A percentile compares a stretch with the other conserved stretches of the same genome.
Evolutionary conservation across 495 filamentous ascomycete species (phyloP).

Genomic region (Aspergillus kassunensis): DNA sequence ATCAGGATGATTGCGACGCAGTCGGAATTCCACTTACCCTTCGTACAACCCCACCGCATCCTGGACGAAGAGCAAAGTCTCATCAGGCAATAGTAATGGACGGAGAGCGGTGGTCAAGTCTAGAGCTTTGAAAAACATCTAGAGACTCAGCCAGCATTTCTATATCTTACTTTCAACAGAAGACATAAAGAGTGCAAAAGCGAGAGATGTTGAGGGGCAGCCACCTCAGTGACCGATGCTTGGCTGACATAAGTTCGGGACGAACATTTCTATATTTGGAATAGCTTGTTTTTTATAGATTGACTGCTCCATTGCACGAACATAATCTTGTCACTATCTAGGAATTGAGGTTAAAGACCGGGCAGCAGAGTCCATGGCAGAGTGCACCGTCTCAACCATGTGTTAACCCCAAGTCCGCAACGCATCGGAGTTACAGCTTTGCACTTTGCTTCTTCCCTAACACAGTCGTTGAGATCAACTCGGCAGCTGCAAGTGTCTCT

Average conservation of each 20-base stretch:
- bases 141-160: conserved; percentile 48
- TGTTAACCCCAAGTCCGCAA: too few relatives aligned
- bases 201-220: background rate
- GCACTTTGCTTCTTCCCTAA: conserved; percentile 7
- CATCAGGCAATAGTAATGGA: conserved; percentile 85
- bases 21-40: conserved; percentile 60
- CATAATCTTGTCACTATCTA: too few relatives aligned
- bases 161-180: conserved; percentile 9
- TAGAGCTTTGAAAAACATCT: conserved; percentile 93
- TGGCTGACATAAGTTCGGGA: conserved; percentile 12
- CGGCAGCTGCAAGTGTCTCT: conserved; percentile 36
- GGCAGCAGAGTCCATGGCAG: background rate
- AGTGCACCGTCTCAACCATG: too few relatives aligned
- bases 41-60: conserved; percentile 97
- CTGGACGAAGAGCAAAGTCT: conserved; percentile 89
- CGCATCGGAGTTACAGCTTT: background rate
- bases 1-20: background rate
- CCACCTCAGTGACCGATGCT: background rate
- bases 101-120: conserved; percentile 94
- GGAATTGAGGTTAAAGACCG: too few relatives aligned
- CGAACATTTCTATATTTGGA: conserved; percentile 2
- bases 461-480: conserved; percentile 28
- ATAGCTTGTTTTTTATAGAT: background rate
- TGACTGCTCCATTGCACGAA: too few relatives aligned
- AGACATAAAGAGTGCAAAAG: background rate